These are phyloP conservation scores for Jackrogersella minutella DNA, from an alignment of 495 filamentous ascomycete genomes.

Conservation along the genomic window DNA sequence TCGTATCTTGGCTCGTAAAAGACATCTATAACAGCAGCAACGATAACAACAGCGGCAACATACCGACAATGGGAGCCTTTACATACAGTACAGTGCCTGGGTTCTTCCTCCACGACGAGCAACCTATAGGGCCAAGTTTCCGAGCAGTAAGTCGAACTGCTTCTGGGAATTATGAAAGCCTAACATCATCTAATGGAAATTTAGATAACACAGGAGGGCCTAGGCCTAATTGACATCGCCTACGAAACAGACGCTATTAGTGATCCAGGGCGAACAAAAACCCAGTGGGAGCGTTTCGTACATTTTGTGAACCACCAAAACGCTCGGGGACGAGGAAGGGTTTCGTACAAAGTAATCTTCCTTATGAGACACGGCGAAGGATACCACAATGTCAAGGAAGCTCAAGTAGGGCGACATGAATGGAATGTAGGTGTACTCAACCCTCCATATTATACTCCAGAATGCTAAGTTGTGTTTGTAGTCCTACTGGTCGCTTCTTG, in stretches of 20 bases:
- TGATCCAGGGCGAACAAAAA: slow-evolving; percentile 27
- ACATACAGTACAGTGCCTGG: slow-evolving; percentile 20
- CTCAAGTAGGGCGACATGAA: slow-evolving; percentile 42
- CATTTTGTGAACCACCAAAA: slow-evolving; percentile 44
- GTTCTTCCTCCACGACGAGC: slow-evolving; percentile 29
- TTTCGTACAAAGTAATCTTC: slow-evolving; percentile 47
- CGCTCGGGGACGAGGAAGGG: slow-evolving; percentile 8
- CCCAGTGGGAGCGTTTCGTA: slow-evolving; percentile 46
- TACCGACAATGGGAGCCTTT: neutral
- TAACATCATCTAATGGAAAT: neutral
- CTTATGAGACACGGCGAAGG: slow-evolving; percentile 49
- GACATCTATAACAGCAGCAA: neutral
- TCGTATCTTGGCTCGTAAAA: neutral
- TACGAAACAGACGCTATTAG: slow-evolving; percentile 44
- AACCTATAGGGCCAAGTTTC: slow-evolving; percentile 22
- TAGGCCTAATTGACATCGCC: slow-evolving; percentile 44
- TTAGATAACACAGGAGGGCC: slow-evolving; percentile 35
- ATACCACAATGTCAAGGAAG: slow-evolving; percentile 50
- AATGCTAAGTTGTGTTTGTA: slow-evolving; percentile 19
- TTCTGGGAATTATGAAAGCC: neutral
- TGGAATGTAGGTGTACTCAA: slow-evolving; percentile 45
- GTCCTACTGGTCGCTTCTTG: slow-evolving; percentile 71
- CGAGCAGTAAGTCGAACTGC: slow-evolving; percentile 21
- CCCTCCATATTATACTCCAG: neutral
- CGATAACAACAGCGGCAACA: neutral